Conservation (phyloP, 805 yeast genomes). For the Blastobotrys chiropterorum region DNA sequence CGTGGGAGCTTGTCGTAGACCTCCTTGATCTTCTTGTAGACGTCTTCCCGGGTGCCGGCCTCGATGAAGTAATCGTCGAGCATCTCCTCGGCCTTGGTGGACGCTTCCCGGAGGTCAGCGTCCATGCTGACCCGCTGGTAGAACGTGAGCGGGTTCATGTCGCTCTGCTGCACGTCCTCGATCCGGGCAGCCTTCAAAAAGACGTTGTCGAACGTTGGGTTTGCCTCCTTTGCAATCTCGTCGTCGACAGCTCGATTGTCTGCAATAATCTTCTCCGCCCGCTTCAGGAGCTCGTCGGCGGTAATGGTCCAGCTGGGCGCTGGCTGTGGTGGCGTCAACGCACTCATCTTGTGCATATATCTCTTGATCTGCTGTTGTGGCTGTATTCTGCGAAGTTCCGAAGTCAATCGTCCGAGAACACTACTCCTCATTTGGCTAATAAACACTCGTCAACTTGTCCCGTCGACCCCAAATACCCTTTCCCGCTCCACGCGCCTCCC, state of each 20-base stretch:
- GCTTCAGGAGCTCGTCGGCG: conserved; percentile 40
- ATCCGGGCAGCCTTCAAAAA: conserved; percentile 47
- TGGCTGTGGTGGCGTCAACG: conserved; percentile 16
- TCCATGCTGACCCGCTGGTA: conserved; percentile 65
- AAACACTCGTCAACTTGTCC: too few species aligned
- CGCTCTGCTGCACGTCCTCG: conserved; percentile 43
- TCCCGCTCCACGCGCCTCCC: too few species aligned
- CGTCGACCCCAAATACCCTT: too few species aligned
- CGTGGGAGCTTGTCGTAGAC: conserved; percentile 36
- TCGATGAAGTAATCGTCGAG: conserved; percentile 57
- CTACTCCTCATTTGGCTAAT: neutral
- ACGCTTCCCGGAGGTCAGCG: conserved; percentile 64
- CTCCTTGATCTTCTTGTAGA: conserved; percentile 51
- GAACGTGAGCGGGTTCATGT: conserved; percentile 52
- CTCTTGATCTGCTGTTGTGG: conserved; percentile 1
- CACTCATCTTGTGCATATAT: conserved; percentile 5
- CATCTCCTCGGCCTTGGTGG: conserved; percentile 54
- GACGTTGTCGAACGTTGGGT: conserved; percentile 52
- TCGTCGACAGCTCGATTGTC: conserved; percentile 46
- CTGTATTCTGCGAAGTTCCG: neutral
- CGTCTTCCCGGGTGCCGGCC: conserved; percentile 57
- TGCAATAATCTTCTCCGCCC: conserved; percentile 41
- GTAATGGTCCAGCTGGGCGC: conserved; percentile 56
- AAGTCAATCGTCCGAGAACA: neutral
- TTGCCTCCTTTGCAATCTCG: conserved; percentile 41